phyloP scores from a whole-genome alignment of 768 basidiomycete species.

The Mycena haematopus region DNA sequence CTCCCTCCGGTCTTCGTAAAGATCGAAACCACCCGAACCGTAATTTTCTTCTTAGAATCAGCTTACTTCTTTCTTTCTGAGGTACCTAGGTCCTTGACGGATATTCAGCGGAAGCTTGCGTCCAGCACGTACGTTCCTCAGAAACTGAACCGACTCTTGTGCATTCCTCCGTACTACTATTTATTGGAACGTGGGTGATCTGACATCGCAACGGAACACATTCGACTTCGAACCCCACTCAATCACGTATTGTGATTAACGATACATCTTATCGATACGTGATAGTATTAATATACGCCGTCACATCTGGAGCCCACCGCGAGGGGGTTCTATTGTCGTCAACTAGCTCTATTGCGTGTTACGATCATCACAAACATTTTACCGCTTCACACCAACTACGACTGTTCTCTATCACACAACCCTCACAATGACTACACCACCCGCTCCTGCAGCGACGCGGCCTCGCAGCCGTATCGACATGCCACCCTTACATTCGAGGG shows the following conservation, averaged over 20 bases:
- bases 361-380: background rate
- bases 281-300: constrained; percentile 11
- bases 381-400: background rate
- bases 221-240: background rate
- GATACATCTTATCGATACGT: constrained; percentile 4
- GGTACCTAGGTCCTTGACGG: too few relatives aligned
- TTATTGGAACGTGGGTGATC: too few relatives aligned
- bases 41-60: too few relatives aligned
- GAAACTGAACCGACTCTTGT: too few relatives aligned
- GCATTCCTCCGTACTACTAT: too few relatives aligned
- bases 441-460: background rate
- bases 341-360: background rate
- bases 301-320: constrained; percentile 24
- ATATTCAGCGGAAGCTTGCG: too few relatives aligned
- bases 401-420: background rate
- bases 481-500: background rate
- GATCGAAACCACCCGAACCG: too few relatives aligned
- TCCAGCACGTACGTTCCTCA: too few relatives aligned
- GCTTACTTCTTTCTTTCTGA: too few relatives aligned
- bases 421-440: background rate
- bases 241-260: background rate
- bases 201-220: too few relatives aligned
- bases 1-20: too few relatives aligned
- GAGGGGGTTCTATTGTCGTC: constrained; percentile 7
- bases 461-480: constrained; percentile 14